A percentile compares a stretch with the other conserved stretches of the same genome.
Evolutionary conservation across 768 basidiomycete species (phyloP).

Genomic region (Naematelia encephala): DNA sequence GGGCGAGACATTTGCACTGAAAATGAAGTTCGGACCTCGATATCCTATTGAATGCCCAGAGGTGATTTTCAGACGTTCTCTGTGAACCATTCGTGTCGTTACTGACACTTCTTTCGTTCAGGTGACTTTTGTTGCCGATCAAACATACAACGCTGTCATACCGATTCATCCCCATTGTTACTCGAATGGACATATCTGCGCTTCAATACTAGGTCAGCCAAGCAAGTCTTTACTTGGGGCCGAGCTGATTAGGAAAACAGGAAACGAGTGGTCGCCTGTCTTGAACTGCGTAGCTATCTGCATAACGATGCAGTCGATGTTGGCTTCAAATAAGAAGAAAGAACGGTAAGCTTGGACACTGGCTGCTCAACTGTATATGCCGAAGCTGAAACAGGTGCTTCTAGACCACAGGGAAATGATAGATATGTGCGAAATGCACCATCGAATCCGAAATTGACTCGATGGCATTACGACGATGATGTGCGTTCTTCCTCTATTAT

Average conservation of each 20-base stretch:
- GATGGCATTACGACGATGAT: constrained; percentile 51
- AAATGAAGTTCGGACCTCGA: constrained; percentile 33
- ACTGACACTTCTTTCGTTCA: too few relatives aligned
- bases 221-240: too few relatives aligned
- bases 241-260: too few relatives aligned
- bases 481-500: constrained; percentile 13
- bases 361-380: not conserved
- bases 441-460: constrained; percentile 49
- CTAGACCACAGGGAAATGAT: constrained; percentile 50
- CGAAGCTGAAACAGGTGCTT: not conserved
- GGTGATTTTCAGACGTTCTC: constrained; percentile 13
- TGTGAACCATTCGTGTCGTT: not conserved
- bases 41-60: constrained; percentile 45
- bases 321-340: constrained; percentile 50
- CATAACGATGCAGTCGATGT: constrained; percentile 52
- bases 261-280: constrained; percentile 50
- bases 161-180: constrained; percentile 48
- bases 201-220: constrained; percentile 40
- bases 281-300: constrained; percentile 49
- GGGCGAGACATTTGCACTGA: constrained; percentile 41
- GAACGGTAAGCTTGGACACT: constrained; percentile 32
- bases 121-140: constrained; percentile 43
- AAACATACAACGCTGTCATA: constrained; percentile 22
- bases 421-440: constrained; percentile 49
- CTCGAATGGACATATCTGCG: constrained; percentile 49